phyloP scores from a whole-genome alignment of 139 green algal species.

The Tetraselmis chui region DNA sequence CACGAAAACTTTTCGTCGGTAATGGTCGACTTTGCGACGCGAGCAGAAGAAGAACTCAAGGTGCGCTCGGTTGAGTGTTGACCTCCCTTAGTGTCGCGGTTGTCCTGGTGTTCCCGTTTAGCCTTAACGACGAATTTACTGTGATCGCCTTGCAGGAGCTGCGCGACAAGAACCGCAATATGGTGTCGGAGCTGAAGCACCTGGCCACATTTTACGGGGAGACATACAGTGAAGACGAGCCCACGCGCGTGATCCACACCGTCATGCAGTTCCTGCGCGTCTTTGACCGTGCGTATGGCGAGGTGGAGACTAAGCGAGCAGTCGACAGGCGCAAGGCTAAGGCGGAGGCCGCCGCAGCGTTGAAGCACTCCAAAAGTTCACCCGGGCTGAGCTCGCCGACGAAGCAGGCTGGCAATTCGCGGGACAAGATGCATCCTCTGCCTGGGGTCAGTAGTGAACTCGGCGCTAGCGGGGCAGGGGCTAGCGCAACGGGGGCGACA shows the following conservation, averaged over 20 bases:
- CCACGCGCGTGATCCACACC: background rate
- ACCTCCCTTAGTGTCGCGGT: too few relatives aligned
- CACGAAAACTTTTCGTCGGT: background rate
- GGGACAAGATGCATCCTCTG: too few relatives aligned
- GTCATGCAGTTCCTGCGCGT: background rate
- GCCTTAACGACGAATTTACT: too few relatives aligned
- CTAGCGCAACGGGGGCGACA: too few relatives aligned
- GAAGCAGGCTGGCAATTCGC: too few relatives aligned
- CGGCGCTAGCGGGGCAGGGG: too few relatives aligned
- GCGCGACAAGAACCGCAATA: background rate
- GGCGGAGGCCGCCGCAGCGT: background rate
- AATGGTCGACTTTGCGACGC: background rate
- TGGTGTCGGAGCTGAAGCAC: background rate
- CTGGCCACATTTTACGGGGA: background rate
- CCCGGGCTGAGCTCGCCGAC: background rate
- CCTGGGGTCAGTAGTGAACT: too few relatives aligned
- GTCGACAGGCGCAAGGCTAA: background rate
- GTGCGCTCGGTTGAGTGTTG: background rate
- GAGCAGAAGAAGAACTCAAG: background rate
- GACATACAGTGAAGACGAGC: background rate
- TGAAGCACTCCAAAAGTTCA: background rate
- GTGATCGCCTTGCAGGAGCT: background rate
- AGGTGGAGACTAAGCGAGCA: background rate
- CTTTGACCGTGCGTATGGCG: background rate
- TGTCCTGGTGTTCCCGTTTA: too few relatives aligned